Evolutionary conservation across 1,139 yeast genomes (phyloP).

Genomic region (Lodderomyces jiufengensis): DNA sequence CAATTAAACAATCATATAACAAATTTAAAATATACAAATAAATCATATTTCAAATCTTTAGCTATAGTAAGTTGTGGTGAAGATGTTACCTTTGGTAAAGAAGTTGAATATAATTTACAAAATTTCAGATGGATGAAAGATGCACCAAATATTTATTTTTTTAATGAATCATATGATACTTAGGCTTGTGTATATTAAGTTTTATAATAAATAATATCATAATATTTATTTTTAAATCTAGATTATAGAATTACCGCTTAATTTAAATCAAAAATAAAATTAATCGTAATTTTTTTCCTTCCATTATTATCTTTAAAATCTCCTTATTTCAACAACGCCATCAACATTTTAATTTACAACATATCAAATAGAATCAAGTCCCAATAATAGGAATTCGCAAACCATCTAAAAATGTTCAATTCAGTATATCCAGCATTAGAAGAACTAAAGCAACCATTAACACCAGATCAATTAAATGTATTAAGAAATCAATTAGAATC

Average conservation of each 20-base stretch:
- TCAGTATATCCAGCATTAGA: slow-evolving; percentile 38
- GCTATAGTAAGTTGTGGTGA: slow-evolving; percentile 43
- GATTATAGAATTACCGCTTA: too few species aligned
- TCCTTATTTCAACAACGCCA: too few species aligned
- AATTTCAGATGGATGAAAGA: slow-evolving; percentile 22
- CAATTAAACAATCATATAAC: slow-evolving; percentile 8
- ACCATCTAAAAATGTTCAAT: slow-evolving; percentile 13
- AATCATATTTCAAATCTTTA: slow-evolving; percentile 20
- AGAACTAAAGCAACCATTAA: slow-evolving; percentile 53
- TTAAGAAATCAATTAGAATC: slow-evolving; percentile 73
- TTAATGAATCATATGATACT: slow-evolving; percentile 25
- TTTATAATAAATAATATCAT: too few species aligned
- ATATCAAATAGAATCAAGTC: too few species aligned
- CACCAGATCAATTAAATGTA: slow-evolving; percentile 70
- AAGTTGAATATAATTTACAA: slow-evolving; percentile 25
- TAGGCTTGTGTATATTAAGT: background rate
- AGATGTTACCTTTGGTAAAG: slow-evolving; percentile 19
- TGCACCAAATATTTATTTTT: slow-evolving; percentile 35
- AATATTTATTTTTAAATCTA: too few species aligned
- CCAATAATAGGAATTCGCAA: too few species aligned
- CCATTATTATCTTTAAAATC: too few species aligned
- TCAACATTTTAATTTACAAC: too few species aligned
- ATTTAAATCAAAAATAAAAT: too few species aligned
- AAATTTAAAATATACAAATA: slow-evolving; percentile 8
- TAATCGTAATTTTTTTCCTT: too few species aligned